phyloP scores from a whole-genome alignment of 2,329 filamentous ascomycete species.

The Ophiostoma angusticollis region DNA sequence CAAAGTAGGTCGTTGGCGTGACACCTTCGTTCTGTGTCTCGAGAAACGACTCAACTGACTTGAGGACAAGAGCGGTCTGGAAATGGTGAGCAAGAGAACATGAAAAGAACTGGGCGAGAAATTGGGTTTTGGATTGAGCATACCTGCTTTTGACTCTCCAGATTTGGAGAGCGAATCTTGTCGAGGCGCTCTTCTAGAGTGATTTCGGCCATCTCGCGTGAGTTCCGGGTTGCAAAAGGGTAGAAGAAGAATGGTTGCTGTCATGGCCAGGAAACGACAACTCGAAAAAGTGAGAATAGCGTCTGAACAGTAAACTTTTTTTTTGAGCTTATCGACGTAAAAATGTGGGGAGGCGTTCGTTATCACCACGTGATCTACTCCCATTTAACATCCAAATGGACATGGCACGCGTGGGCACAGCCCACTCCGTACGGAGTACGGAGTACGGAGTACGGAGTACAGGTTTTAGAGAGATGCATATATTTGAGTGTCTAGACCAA shows the following conservation, averaged over 20 bases:
- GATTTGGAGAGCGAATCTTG: slow-evolving; percentile 92
- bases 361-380: no score
- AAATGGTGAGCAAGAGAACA: slow-evolving; percentile 13
- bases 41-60: slow-evolving; percentile 85
- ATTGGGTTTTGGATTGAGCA: slow-evolving; percentile 13
- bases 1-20: slow-evolving; percentile 86
- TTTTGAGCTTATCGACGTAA: background rate
- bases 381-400: no score
- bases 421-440: no score
- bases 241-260: no score
- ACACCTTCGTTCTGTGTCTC: slow-evolving; percentile 73
- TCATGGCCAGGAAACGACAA: no score
- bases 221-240: background rate
- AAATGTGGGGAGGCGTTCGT: background rate
- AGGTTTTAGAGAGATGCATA: no score
- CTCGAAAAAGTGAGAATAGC: background rate
- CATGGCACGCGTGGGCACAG: no score
- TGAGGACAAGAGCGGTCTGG: slow-evolving; percentile 74
- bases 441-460: no score
- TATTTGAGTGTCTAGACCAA: no score
- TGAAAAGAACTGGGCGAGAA: background rate
- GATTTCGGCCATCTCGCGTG: slow-evolving; percentile 32
- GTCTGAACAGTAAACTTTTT: background rate
- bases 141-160: slow-evolving; percentile 91
- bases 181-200: slow-evolving; percentile 78